A percentile compares a stretch with the other conserved stretches of the same genome.
phyloP scores from a whole-genome alignment of 2,329 filamentous ascomycete species.

The Scopulariopsis brevicaulis region DNA sequence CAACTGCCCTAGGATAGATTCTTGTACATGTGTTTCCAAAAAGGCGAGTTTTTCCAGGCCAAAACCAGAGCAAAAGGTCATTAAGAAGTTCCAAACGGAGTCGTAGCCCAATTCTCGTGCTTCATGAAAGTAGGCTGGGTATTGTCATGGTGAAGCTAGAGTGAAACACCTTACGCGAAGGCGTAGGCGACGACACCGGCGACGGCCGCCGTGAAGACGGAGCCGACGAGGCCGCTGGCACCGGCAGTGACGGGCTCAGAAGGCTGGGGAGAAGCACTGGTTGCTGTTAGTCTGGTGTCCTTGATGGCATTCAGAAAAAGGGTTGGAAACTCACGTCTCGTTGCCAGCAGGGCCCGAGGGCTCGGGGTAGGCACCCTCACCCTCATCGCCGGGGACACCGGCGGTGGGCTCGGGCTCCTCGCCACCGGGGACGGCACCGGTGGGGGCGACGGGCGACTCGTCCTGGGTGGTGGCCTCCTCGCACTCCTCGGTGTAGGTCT shows the following conservation, averaged over 20 bases:
- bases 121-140: background rate
- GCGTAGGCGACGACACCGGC: conserved; percentile 42
- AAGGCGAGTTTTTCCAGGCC: background rate
- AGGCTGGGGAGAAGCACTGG: conserved; percentile 12
- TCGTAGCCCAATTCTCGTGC: background rate
- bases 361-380: conserved; percentile 12
- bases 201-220: conserved; percentile 39
- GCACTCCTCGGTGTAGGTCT: conserved; percentile 28
- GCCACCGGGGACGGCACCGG: conserved; percentile 20
- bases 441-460: conserved; percentile 13
- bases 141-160: conserved; percentile 11
- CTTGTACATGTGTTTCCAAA: background rate
- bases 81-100: conserved; percentile 2
- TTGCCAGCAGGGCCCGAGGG: conserved; percentile 17
- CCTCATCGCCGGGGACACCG: conserved; percentile 23
- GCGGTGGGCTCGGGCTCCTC: conserved; percentile 27
- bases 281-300: conserved; percentile 8
- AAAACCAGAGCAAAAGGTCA: background rate
- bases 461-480: conserved; percentile 17
- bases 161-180: conserved; percentile 34
- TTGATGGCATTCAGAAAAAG: no score
- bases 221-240: conserved; percentile 40
- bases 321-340: conserved; percentile 21
- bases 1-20: background rate
- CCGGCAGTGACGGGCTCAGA: conserved; percentile 31